Conservation (phyloP, 2,329 filamentous ascomycete species). For the Xylariales sp. region DNA sequence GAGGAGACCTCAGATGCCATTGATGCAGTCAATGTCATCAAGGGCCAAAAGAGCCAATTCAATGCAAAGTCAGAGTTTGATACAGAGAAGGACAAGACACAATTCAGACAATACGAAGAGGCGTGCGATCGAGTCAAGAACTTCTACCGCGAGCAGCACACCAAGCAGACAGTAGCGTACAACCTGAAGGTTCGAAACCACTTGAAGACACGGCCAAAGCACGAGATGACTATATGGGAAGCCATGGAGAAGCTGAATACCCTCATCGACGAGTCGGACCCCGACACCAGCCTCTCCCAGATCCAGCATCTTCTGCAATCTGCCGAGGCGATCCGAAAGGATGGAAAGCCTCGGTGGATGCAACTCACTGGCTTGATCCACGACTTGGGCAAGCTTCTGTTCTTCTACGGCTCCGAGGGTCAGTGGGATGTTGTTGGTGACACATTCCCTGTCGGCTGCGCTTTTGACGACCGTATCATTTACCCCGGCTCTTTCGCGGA, state of each 20-base stretch:
- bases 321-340: constrained; percentile 82
- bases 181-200: constrained; percentile 74
- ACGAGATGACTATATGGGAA: constrained; percentile 82
- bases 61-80: constrained; percentile 61
- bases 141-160: constrained; percentile 74
- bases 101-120: constrained; percentile 78
- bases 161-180: constrained; percentile 74
- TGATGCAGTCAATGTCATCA: constrained; percentile 52
- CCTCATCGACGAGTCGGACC: constrained; percentile 85
- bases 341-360: constrained; percentile 81
- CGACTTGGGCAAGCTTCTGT: constrained; percentile 74
- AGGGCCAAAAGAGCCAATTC: constrained; percentile 31
- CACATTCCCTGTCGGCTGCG: constrained; percentile 75
- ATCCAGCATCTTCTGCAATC: constrained; percentile 87
- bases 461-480: constrained; percentile 72
- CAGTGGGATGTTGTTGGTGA: constrained; percentile 94
- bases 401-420: constrained; percentile 76
- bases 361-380: constrained; percentile 74
- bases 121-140: constrained; percentile 80
- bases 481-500: constrained; percentile 71
- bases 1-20: constrained; percentile 43
- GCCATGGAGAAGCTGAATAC: constrained; percentile 92
- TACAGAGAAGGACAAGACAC: constrained; percentile 69
- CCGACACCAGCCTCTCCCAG: constrained; percentile 80
- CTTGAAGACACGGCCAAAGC: constrained; percentile 58